phyloP scores from a whole-genome alignment of 2,329 filamentous ascomycete species.

The Botrytis porri region DNA sequence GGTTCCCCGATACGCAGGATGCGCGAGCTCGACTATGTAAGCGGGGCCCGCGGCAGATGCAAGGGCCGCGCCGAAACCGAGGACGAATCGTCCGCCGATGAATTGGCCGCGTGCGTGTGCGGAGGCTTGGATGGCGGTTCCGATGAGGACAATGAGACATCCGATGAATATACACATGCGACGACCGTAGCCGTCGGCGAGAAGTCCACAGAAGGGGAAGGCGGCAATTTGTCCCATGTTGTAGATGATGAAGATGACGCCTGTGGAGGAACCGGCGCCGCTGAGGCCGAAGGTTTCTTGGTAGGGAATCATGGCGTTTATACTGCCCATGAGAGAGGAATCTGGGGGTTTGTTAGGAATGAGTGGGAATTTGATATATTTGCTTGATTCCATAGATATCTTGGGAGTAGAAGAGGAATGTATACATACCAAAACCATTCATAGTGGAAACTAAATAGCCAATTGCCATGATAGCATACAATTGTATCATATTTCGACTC shows the following conservation, averaged over 20 bases:
- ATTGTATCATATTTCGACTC: slow-evolving; percentile 45
- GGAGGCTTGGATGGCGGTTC: slow-evolving; percentile 44
- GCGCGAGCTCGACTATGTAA: neutral
- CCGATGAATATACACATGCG: slow-evolving; percentile 2
- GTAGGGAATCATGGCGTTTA: slow-evolving; percentile 47
- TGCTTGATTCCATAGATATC: neutral
- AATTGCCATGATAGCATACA: slow-evolving; percentile 42
- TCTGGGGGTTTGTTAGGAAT: neutral
- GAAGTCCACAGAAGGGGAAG: slow-evolving; percentile 50
- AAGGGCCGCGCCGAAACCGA: slow-evolving; percentile 58
- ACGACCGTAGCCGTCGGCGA: slow-evolving; percentile 35
- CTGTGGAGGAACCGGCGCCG: slow-evolving; percentile 47
- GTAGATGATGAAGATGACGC: slow-evolving; percentile 49
- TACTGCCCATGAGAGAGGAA: slow-evolving; percentile 45
- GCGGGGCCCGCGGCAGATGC: slow-evolving; percentile 43
- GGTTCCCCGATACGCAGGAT: neutral
- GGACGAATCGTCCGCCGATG: slow-evolving; percentile 53
- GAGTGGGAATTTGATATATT: neutral
- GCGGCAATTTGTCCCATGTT: slow-evolving; percentile 43
- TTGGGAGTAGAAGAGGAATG: neutral
- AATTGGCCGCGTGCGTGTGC: slow-evolving; percentile 49
- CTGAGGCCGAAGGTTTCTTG: slow-evolving; percentile 38
- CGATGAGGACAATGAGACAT: neutral
- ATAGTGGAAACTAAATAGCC: slow-evolving; percentile 48
- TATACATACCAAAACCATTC: slow-evolving; percentile 48